Evolutionary conservation across 306 rosid genomes (phyloP).

Genomic region (Acacia acuminata): DNA sequence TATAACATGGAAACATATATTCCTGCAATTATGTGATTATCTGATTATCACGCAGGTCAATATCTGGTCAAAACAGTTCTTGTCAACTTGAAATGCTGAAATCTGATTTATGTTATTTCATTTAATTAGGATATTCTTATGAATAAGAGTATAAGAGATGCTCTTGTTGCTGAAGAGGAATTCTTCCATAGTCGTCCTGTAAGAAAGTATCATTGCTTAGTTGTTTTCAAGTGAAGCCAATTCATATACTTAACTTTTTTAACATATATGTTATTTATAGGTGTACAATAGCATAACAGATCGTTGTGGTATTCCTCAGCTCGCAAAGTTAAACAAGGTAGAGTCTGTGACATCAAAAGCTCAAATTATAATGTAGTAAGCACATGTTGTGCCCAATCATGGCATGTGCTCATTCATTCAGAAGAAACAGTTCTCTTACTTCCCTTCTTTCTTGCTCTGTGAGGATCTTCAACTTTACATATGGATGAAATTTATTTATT

Average conservation of each 20-base stretch:
- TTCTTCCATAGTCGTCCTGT: too few relatives aligned
- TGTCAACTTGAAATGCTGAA: conserved; percentile 31
- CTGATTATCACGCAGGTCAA: conserved; percentile 29
- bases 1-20: not conserved
- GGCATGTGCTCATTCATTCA: conserved; percentile 1
- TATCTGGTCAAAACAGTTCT: not conserved
- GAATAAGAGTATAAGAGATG: too few relatives aligned
- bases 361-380: conserved; percentile 13
- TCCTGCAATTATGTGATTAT: conserved; percentile 11
- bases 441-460: not conserved
- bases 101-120: conserved; percentile 39
- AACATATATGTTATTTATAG: conserved; percentile 46
- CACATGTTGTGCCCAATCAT: conserved; percentile 4
- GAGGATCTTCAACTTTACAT: not conserved
- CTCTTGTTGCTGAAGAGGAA: too few relatives aligned
- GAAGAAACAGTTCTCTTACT: not conserved
- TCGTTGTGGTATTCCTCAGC: conserved; percentile 88
- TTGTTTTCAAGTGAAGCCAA: conserved; percentile 12
- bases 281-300: conserved; percentile 88
- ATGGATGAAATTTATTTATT: not conserved
- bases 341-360: conserved; percentile 26
- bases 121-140: too few relatives aligned
- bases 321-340: conserved; percentile 98
- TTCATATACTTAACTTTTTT: conserved; percentile 17
- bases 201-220: too few relatives aligned